Evolutionary conservation across 2,329 filamentous ascomycete genomes (phyloP).

Genomic region (Penicillium sp.): DNA sequence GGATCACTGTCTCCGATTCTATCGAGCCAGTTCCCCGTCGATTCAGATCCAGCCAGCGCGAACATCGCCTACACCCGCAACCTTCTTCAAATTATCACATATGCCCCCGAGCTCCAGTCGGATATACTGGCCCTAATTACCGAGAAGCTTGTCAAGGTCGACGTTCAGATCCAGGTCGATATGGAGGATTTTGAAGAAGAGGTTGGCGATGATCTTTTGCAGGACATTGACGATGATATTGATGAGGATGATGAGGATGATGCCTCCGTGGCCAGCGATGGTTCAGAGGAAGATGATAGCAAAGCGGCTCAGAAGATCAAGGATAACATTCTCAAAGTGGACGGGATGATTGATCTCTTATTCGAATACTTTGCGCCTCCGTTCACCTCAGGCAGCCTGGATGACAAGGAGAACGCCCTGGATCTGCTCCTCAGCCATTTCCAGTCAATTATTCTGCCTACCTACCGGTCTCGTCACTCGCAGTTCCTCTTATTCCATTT

Average conservation of each 20-base stretch:
- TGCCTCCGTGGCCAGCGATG: constrained; percentile 61
- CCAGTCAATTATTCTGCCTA: constrained; percentile 79
- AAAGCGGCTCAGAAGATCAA: constrained; percentile 65
- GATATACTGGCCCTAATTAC: constrained; percentile 81
- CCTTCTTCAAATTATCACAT: constrained; percentile 70
- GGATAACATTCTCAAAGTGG: constrained; percentile 84
- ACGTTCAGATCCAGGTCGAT: constrained; percentile 91
- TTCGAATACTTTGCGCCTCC: constrained; percentile 76
- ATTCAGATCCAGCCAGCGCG: constrained; percentile 70
- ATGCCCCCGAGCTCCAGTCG: constrained; percentile 71
- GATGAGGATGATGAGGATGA: constrained; percentile 59
- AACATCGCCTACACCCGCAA: constrained; percentile 88
- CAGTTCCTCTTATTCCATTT: constrained; percentile 97
- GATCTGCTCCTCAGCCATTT: constrained; percentile 82
- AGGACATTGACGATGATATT: constrained; percentile 50
- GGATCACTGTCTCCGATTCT: constrained; percentile 66
- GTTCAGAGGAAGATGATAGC: constrained; percentile 50
- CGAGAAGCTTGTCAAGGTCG: constrained; percentile 84
- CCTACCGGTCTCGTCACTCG: constrained; percentile 85
- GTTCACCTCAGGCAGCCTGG: constrained; percentile 65
- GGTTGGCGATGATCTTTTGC: constrained; percentile 63
- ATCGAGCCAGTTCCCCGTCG: constrained; percentile 66
- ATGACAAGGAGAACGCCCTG: constrained; percentile 68
- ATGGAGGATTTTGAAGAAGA: constrained; percentile 91
- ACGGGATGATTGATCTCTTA: constrained; percentile 80